Evolutionary conservation across 2,329 filamentous ascomycete species (phyloP).

Genomic region (Ceratocystis variospora): DNA sequence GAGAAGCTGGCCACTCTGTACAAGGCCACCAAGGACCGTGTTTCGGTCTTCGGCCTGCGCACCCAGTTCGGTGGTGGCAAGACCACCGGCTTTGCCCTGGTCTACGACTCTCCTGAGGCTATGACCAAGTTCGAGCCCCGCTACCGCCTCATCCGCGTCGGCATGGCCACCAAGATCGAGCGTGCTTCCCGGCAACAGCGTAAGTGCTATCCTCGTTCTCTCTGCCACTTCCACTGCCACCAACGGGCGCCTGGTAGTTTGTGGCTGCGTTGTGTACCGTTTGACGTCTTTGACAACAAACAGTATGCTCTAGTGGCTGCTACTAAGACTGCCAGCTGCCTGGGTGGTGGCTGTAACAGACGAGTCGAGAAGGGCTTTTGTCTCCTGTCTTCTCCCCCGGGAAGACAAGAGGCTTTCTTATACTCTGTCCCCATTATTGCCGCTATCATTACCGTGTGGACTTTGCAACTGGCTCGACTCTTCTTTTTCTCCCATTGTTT

Average conservation of each 20-base stretch:
- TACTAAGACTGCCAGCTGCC: background rate
- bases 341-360: slow-evolving; percentile 15
- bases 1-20: slow-evolving; percentile 88
- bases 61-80: slow-evolving; percentile 99
- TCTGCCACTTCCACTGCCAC: slow-evolving; percentile 16
- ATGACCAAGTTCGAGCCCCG: slow-evolving; percentile 99
- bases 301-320: slow-evolving; percentile 1
- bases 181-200: slow-evolving; percentile 97
- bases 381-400: slow-evolving; percentile 16
- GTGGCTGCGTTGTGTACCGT: background rate
- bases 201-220: slow-evolving; percentile 43
- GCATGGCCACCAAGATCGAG: slow-evolving; percentile 87
- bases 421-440: slow-evolving; percentile 8
- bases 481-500: background rate
- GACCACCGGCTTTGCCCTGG: slow-evolving; percentile 94
- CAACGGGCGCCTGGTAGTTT: slow-evolving; percentile 11
- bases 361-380: slow-evolving; percentile 18
- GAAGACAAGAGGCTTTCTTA: slow-evolving; percentile 19
- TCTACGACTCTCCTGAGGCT: slow-evolving; percentile 96
- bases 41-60: slow-evolving; percentile 95
- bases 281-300: background rate
- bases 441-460: background rate
- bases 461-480: too few species aligned
- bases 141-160: slow-evolving; percentile 92
- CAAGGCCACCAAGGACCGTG: slow-evolving; percentile 96